These are phyloP conservation scores for Lizonia empirigonia DNA, from an alignment of 2,329 filamentous ascomycete genomes.

Conservation along the genomic window DNA sequence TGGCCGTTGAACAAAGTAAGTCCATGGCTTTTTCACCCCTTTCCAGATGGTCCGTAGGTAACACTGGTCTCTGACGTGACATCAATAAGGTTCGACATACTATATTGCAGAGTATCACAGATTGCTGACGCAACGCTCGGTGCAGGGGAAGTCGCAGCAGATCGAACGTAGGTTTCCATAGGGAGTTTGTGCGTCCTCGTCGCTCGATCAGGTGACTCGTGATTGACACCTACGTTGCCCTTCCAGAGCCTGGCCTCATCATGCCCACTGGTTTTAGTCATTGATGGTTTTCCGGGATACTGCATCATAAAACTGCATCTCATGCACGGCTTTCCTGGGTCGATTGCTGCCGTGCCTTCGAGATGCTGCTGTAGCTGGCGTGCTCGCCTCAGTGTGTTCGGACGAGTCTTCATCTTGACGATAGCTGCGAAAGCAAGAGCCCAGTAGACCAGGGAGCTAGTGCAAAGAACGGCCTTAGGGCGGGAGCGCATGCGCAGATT, in stretches of 20 bases:
- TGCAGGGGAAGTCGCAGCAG: neutral
- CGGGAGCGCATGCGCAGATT: constrained; percentile 11
- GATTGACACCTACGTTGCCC: neutral
- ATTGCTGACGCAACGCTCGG: neutral
- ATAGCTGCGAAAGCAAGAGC: neutral
- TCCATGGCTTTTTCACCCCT: neutral
- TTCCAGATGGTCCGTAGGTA: neutral
- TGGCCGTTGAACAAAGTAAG: too few relatives aligned
- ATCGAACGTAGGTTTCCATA: neutral
- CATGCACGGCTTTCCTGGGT: neutral
- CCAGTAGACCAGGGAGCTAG: neutral
- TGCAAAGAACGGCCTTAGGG: constrained; percentile 12
- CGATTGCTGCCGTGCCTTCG: neutral
- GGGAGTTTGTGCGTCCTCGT: neutral
- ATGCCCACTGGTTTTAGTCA: neutral
- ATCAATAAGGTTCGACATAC: neutral
- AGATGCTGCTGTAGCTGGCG: neutral
- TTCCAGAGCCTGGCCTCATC: neutral
- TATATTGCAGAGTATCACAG: neutral
- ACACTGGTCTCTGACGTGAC: constrained; percentile 2
- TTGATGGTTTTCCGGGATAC: neutral
- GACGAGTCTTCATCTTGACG: neutral
- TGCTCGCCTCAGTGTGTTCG: neutral
- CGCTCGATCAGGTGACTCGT: neutral
- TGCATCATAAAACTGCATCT: neutral